Conservation (phyloP, 2,329 filamentous ascomycete species). For the Scedosporium dehoogii region DNA sequence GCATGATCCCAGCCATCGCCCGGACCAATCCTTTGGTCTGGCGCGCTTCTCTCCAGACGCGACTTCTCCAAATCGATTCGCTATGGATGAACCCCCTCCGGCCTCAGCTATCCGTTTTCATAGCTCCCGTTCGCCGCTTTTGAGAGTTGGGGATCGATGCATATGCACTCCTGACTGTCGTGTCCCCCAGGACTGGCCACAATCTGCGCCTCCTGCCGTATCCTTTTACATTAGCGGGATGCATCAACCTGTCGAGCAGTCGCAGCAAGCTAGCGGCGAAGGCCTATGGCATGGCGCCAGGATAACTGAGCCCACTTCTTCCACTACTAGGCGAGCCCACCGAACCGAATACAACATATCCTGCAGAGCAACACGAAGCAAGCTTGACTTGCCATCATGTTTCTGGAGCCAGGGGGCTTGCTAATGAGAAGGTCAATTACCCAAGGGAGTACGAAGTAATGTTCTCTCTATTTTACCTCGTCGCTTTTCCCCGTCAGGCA, state of each 20-base stretch:
- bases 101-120: constrained; percentile 1
- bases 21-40: not conserved
- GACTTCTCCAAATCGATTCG: not conserved
- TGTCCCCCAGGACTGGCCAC: not conserved
- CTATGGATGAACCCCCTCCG: not conserved
- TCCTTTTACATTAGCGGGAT: not conserved
- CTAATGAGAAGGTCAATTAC: not conserved
- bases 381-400: not conserved
- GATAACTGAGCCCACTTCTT: not conserved
- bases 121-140: not conserved
- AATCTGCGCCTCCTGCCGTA: not conserved
- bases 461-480: too few relatives aligned
- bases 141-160: not conserved
- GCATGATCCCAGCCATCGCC: not conserved
- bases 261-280: not conserved
- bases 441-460: not conserved
- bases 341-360: not conserved
- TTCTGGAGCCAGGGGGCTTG: not conserved
- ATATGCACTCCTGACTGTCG: constrained; percentile 8
- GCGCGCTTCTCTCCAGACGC: constrained; percentile 1
- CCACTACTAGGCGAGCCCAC: not conserved
- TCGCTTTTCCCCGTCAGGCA: too few relatives aligned
- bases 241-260: not conserved
- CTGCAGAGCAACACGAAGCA: not conserved
- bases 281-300: not conserved